Conservation (phyloP, 1,284 basidiomycete species). For the Wallemia ichthyophaga region DNA sequence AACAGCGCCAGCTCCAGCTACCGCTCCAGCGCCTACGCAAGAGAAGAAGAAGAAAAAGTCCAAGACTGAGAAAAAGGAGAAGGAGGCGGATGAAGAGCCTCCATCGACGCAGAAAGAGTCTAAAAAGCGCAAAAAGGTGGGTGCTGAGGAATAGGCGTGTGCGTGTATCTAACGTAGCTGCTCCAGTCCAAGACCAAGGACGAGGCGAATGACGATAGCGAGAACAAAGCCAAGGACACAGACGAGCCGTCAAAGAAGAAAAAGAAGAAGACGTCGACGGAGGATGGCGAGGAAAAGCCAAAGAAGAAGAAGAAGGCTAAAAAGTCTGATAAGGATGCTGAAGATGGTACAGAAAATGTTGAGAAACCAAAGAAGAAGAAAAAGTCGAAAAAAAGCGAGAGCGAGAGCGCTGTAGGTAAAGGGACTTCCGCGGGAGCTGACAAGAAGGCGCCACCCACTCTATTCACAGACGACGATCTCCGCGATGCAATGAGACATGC, state of each 20-base stretch:
- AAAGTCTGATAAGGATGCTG: neutral
- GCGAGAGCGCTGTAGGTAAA: neutral
- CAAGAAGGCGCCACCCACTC: neutral
- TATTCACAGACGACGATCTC: neutral
- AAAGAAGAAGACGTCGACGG: slow-evolving; percentile 9
- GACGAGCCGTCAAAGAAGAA: slow-evolving; percentile 4
- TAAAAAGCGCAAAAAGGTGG: neutral
- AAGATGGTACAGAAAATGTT: neutral
- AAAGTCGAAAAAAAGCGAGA: neutral
- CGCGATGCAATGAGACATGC: neutral
- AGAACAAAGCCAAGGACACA: neutral
- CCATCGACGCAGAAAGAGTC: neutral
- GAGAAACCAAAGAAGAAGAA: neutral
- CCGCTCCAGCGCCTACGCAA: neutral
- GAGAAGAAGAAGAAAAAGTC: neutral
- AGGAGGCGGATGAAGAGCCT: neutral
- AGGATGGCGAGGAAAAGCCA: slow-evolving; percentile 13
- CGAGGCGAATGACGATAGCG: neutral
- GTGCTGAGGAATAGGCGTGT: neutral
- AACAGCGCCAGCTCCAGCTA: no score
- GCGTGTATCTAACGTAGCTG: no score
- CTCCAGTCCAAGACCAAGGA: neutral
- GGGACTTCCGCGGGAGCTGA: no score
- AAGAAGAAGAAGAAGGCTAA: slow-evolving; percentile 10
- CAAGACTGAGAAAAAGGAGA: neutral